Conservation (phyloP, 2,329 filamentous ascomycete species). For the Penicillium sp. region DNA sequence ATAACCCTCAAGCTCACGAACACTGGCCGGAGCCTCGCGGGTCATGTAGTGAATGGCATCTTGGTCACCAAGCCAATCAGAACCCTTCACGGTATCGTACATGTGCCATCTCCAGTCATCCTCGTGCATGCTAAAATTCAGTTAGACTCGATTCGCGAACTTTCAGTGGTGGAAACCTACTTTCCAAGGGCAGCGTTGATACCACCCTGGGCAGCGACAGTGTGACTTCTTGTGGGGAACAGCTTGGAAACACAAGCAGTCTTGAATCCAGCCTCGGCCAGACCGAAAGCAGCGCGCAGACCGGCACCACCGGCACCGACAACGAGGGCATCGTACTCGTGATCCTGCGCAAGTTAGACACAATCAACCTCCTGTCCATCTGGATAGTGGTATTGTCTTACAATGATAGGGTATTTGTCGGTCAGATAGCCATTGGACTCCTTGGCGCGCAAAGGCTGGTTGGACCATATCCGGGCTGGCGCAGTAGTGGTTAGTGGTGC, state of each 20-base stretch:
- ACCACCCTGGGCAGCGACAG: conserved; percentile 65
- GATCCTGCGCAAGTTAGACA: conserved; percentile 60
- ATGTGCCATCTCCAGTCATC: conserved; percentile 99
- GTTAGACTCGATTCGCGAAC: conserved; percentile 20
- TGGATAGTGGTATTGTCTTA: conserved; percentile 49
- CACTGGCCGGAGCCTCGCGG: conserved; percentile 83
- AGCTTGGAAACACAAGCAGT: conserved; percentile 64
- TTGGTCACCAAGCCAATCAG: conserved; percentile 95
- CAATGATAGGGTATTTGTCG: conserved; percentile 91
- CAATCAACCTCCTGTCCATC: background rate
- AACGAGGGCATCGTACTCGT: conserved; percentile 97
- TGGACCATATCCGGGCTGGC: conserved; percentile 79
- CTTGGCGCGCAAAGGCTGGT: conserved; percentile 82
- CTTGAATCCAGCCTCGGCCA: conserved; percentile 63
- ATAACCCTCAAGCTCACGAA: conserved; percentile 95
- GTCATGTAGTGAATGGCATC: conserved; percentile 99
- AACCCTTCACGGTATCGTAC: conserved; percentile 98
- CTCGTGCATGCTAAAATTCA: conserved; percentile 77
- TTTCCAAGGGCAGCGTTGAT: conserved; percentile 52
- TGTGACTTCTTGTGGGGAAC: conserved; percentile 63
- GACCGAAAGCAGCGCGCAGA: conserved; percentile 61
- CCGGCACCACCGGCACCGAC: conserved; percentile 64
- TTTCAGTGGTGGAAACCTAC: conserved; percentile 25
- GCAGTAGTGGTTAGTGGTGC: conserved; percentile 26
- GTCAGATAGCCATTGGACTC: conserved; percentile 84